Conservation (phyloP, 2,329 filamentous ascomycete genomes). For the Colletotrichum sublineola region DNA sequence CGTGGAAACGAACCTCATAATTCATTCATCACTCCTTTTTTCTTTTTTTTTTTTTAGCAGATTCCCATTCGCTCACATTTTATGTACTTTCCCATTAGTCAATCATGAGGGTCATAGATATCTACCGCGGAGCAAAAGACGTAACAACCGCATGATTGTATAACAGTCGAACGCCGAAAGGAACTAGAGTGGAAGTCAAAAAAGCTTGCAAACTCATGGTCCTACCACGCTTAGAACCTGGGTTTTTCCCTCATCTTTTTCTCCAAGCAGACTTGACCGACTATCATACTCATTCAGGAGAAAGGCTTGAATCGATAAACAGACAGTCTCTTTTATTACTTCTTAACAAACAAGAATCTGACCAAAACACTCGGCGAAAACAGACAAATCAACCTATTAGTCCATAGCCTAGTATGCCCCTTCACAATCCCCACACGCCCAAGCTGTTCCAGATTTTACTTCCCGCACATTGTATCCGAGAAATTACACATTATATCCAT, state of each 20-base stretch:
- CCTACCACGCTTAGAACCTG: too few relatives aligned
- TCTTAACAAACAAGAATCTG: neutral
- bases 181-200: too few relatives aligned
- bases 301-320: neutral
- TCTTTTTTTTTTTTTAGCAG: too few relatives aligned
- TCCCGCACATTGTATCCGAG: neutral
- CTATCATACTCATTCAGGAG: neutral
- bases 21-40: too few relatives aligned
- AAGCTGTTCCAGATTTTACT: neutral
- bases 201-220: too few relatives aligned
- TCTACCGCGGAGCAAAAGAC: too few relatives aligned
- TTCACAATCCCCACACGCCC: neutral
- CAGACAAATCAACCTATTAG: slow-evolving; percentile 12
- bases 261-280: neutral
- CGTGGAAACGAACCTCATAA: too few relatives aligned
- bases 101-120: too few relatives aligned
- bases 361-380: slow-evolving; percentile 5
- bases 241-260: too few relatives aligned
- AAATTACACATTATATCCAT: slow-evolving; percentile 1
- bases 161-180: too few relatives aligned
- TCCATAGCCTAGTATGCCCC: neutral
- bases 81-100: neutral
- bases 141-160: too few relatives aligned
- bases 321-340: neutral
- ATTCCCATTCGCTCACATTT: neutral